Percentiles rank a stretch among this genome's conserved stretches.
These are phyloP conservation scores for Trichoderma afroharzianum DNA, from an alignment of 2,329 filamentous ascomycete species.

Conservation along the genomic window DNA sequence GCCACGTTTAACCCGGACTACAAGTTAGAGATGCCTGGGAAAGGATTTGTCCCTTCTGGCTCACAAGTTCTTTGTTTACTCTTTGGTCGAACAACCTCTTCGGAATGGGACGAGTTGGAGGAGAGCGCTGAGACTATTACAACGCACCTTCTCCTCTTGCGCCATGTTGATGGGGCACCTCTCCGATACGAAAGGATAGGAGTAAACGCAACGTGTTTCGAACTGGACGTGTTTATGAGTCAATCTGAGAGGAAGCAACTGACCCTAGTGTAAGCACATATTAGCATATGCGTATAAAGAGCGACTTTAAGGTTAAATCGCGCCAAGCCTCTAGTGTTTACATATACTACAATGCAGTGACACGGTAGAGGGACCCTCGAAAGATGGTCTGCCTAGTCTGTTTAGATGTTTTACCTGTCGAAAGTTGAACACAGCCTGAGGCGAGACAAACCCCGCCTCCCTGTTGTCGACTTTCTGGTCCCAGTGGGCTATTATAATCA, in stretches of 20 bases:
- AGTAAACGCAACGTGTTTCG: not conserved
- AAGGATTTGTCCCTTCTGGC: not conserved
- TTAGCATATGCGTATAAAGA: not conserved
- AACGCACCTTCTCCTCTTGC: not conserved
- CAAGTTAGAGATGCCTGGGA: not conserved
- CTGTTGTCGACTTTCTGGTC: not conserved
- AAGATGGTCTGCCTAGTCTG: not conserved
- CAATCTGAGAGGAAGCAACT: not conserved
- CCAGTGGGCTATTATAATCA: not conserved
- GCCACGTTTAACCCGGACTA: slow-evolving; percentile 4
- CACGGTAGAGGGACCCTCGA: not conserved
- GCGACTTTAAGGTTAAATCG: not conserved
- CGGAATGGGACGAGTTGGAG: not conserved
- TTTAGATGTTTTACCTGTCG: too few relatives aligned
- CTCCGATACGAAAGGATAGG: slow-evolving; percentile 4
- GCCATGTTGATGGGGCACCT: not conserved
- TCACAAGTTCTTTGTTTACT: slow-evolving; percentile 5
- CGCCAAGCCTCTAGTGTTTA: not conserved
- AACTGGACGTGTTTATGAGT: slow-evolving; percentile 1
- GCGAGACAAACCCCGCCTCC: not conserved
- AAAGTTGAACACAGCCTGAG: too few relatives aligned
- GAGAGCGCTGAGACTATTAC: not conserved
- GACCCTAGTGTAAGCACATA: not conserved
- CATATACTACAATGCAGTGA: not conserved
- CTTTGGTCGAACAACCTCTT: not conserved